Percentiles rank a stretch among this genome's conserved stretches.
These are phyloP conservation scores for Hydrangea macrophylla DNA, from an alignment of 148 eudicot genomes.

Conservation along the genomic window DNA sequence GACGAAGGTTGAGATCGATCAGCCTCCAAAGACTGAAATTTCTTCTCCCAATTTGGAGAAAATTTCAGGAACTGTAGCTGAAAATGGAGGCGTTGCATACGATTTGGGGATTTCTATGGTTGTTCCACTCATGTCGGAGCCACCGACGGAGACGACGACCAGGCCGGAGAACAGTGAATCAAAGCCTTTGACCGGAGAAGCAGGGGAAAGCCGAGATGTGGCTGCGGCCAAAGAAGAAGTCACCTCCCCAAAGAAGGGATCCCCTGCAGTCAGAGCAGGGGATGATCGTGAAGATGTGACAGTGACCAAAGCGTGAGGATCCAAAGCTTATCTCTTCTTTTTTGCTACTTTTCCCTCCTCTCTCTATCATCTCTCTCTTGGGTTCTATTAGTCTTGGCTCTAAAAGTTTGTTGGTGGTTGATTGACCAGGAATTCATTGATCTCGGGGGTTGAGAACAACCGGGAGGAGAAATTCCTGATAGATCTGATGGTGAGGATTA, in stretches of 20 bases:
- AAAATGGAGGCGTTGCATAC: conserved; percentile 26
- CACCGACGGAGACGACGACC: conserved; percentile 10
- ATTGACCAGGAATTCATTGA: conserved; percentile 30
- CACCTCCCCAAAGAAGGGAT: conserved; percentile 44
- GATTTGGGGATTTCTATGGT: conserved; percentile 25
- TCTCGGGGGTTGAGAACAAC: conserved; percentile 35
- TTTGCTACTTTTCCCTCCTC: background rate
- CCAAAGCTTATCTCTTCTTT: conserved; percentile 15
- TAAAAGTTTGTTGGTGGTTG: conserved; percentile 4
- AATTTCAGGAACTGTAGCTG: conserved; percentile 28
- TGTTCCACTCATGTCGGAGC: background rate
- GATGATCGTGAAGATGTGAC: conserved; percentile 42
- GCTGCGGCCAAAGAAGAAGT: conserved; percentile 44
- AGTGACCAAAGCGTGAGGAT: conserved; percentile 53
- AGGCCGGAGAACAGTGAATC: conserved; percentile 15
- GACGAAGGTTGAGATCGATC: conserved; percentile 38
- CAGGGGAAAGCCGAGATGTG: conserved; percentile 28
- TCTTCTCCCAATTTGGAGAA: conserved; percentile 32
- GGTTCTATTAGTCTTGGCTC: too few relatives aligned
- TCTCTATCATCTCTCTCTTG: background rate
- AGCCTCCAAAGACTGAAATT: conserved; percentile 28
- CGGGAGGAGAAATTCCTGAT: conserved; percentile 74
- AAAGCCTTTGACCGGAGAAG: conserved; percentile 26
- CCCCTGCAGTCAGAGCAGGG: conserved; percentile 23
- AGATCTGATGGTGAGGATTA: conserved; percentile 86